Evolutionary conservation across 2,329 filamentous ascomycete genomes (phyloP).

Genomic region (Colletotrichum tanaceti): DNA sequence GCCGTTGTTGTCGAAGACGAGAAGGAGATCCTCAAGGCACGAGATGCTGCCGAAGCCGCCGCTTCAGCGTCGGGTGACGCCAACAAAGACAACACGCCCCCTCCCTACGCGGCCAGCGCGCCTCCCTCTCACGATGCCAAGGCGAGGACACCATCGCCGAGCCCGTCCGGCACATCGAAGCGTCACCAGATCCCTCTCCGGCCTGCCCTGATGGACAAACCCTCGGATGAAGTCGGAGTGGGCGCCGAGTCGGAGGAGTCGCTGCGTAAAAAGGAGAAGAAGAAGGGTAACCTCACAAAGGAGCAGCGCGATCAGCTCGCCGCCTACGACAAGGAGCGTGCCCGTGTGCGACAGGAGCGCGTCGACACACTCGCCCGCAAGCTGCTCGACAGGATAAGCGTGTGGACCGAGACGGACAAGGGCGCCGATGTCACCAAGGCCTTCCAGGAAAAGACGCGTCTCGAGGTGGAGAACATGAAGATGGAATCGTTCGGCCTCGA

Average conservation of each 20-base stretch:
- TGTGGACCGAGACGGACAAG: conserved; percentile 99
- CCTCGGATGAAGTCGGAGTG: conserved; percentile 78
- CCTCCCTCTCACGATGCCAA: conserved; percentile 48
- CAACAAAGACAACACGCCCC: conserved; percentile 6
- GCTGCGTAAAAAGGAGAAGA: conserved; percentile 72
- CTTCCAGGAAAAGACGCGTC: conserved; percentile 92
- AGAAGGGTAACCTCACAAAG: conserved; percentile 86
- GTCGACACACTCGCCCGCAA: conserved; percentile 87
- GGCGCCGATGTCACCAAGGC: conserved; percentile 83
- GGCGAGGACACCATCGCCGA: conserved; percentile 52
- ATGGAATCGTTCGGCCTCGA: conserved; percentile 99
- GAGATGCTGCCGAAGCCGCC: conserved; percentile 38
- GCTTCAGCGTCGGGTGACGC: conserved; percentile 22
- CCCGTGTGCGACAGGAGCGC: conserved; percentile 86
- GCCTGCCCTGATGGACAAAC: conserved; percentile 86
- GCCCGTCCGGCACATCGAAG: conserved; percentile 53
- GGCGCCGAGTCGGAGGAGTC: conserved; percentile 74
- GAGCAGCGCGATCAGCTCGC: conserved; percentile 93
- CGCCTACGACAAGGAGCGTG: conserved; percentile 88
- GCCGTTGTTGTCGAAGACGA: conserved; percentile 56
- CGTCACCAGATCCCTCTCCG: conserved; percentile 76
- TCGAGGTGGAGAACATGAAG: conserved; percentile 97
- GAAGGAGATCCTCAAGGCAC: conserved; percentile 42
- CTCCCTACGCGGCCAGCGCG: conserved; percentile 40
- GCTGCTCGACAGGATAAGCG: conserved; percentile 86